Percentiles rank a stretch among this genome's conserved stretches.
Conservation (phyloP, 345 rosid genomes). For the Citrus trifoliata region DNA sequence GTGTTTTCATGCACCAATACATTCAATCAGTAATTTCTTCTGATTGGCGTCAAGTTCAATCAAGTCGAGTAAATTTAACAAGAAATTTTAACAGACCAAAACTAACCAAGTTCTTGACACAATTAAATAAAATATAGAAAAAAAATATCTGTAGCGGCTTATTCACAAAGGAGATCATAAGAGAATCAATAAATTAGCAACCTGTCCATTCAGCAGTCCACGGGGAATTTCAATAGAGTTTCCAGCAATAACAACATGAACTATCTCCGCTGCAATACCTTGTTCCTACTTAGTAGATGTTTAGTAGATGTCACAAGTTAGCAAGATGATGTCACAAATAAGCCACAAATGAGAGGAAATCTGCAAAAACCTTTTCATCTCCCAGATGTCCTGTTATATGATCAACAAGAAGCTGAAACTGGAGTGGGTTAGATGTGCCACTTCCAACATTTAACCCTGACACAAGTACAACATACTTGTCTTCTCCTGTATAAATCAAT, state of each 20-base stretch:
- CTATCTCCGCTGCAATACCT: slow-evolving; percentile 77
- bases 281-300: slow-evolving; percentile 54
- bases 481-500: slow-evolving; percentile 56
- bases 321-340: slow-evolving; percentile 11
- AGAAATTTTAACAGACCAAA: not conserved
- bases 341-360: slow-evolving; percentile 11
- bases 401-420: slow-evolving; percentile 91
- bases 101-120: not conserved
- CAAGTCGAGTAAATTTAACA: not conserved
- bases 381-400: slow-evolving; percentile 93
- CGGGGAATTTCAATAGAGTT: slow-evolving; percentile 80
- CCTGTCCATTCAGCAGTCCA: slow-evolving; percentile 77
- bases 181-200: slow-evolving; percentile 12
- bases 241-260: slow-evolving; percentile 87
- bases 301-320: slow-evolving; percentile 17
- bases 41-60: not conserved
- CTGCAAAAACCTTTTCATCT: slow-evolving; percentile 65
- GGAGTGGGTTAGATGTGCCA: slow-evolving; percentile 70
- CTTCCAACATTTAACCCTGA: slow-evolving; percentile 83
- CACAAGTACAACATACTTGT: slow-evolving; percentile 75
- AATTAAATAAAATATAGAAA: not conserved
- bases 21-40: not conserved
- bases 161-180: not conserved
- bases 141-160: not conserved
- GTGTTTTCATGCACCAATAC: not conserved